Evolutionary conservation across 139 green algal genomes (phyloP), one percentile per base, ranked within the genome.

Genomic region (Trebouxia sp.): DNA sequence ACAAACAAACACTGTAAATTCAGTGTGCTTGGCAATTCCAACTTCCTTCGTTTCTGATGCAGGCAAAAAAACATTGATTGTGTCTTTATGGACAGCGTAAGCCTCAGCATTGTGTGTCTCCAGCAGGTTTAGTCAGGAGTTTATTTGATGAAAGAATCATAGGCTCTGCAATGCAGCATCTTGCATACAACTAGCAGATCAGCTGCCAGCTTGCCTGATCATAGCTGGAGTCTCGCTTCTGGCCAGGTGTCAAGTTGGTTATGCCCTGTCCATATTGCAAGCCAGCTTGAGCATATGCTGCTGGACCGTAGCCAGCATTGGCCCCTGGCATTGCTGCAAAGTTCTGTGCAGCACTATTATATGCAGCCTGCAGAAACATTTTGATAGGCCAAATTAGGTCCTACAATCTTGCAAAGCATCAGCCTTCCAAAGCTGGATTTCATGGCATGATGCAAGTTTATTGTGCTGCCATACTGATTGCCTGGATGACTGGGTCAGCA

Each of bases 141-240:
- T 81, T 81, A 81, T 81, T 81, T 81, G 76, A 81, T 81, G 6
- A 58, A 58, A 56, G 22, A 3, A 72, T 67, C 76, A 81, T 74
- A 3, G 50, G 48, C 50, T 45, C n/a, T n/a, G n/a, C n/a, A n/a
- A n/a, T n/a, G n/a, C n/a, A 48, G 48, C 39, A 62, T 3, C 26
- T n/a, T 38, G 8, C 17, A 28, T 28, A 22, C 3, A 14, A 26
- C 14, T 2, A 3, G 1, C 10, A 4, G 1, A 53, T 4, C 37
- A 24, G 39, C 39, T 37, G 22, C 1, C 10, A 62, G 35, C 65
- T 77, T 32, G 41, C 41, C 69, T 72, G 42, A 48, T 51, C 69
- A 35, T 55, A 77, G 41, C 39, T 7, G 37, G 42, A 55, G 24
- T 58, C 69, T 28, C 42, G 69, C n/a, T 51, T 55, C 41, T 58